Conservation (phyloP, 495 filamentous ascomycete genomes). For the Penicillium ochrochloron region DNA sequence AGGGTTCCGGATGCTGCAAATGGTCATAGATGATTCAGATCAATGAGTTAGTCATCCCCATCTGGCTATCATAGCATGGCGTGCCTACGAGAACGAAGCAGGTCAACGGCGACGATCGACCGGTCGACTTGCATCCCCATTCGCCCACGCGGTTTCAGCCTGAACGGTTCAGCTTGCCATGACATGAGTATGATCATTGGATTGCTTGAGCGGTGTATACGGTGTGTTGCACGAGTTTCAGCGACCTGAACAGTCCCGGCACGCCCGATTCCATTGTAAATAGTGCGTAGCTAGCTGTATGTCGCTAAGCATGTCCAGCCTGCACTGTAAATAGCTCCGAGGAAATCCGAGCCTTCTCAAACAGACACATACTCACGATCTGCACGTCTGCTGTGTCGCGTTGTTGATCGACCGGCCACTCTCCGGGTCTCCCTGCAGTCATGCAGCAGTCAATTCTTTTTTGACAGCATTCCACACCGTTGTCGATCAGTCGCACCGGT, state of each 20-base stretch:
- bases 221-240: neutral
- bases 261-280: neutral
- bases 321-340: neutral
- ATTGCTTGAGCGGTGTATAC: conserved; percentile 12
- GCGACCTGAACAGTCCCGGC: neutral
- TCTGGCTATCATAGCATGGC: neutral
- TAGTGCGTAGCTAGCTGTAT: neutral
- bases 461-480: conserved; percentile 32
- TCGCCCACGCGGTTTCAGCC: conserved; percentile 7
- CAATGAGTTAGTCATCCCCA: neutral
- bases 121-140: neutral
- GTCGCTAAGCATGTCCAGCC: neutral
- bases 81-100: conserved; percentile 8
- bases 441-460: conserved; percentile 7
- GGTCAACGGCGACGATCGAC: conserved; percentile 19
- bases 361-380: neutral
- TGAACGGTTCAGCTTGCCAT: conserved; percentile 8
- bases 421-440: conserved; percentile 12
- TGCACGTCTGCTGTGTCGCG: conserved; percentile 11
- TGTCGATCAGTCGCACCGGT: conserved; percentile 21
- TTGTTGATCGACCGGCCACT: conserved; percentile 2
- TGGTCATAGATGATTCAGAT: neutral
- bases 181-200: neutral
- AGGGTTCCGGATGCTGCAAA: neutral
- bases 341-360: neutral